Base-by-base conservation (phyloP, 164 flowering plant genomes). In the Nymphaea thermarum region DNA sequence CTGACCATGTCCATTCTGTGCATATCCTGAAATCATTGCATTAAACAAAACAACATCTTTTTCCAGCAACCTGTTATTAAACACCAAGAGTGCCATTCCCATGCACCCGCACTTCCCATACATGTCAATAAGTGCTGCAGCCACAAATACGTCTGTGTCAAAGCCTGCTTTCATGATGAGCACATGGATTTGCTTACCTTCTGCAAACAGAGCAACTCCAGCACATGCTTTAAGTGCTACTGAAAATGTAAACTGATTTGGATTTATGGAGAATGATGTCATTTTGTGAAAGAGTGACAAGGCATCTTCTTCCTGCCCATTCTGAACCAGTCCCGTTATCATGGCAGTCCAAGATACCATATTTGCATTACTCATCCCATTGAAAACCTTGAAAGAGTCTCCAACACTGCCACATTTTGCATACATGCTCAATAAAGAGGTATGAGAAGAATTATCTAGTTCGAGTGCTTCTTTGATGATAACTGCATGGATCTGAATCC, bases 161-260 rank as follows among this genome's bases (percentile, higher is more conserved):
- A 77, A 47, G 43, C 86, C 84, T 60, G 61, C 51, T 70, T 81
- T 84, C 41, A 65, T 72, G 47, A 25, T 25, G 36, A 25, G 36
- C 16, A 78, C 76, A 73, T 82, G 88, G 64, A 84, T 76, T 69
- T 80, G 82, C 67, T 65, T 77, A 57, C 84, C 88, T 70, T 71
- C 77, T 14, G 71, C 81, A 44, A 80, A 71, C 78, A 81, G 74
- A 8, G 88, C 82, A 62, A 81, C 81, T 65, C 78, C 71, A 3
- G 86, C 77, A 76, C 88, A 84, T 3, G 78, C 84, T 10, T 79
- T 69, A 6, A 85, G 76, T 66, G 63, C 80, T 12, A 80, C 66
- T 15, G 89, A 82, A n/a, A 86, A 64, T n/a, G 87, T 80, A 69
- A 79, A 81, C 63, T 82, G 78, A 77, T 82, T 83, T 15, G 82